Conservation (phyloP, 2,329 filamentous ascomycete genomes). For the Aspergillus sergii region DNA sequence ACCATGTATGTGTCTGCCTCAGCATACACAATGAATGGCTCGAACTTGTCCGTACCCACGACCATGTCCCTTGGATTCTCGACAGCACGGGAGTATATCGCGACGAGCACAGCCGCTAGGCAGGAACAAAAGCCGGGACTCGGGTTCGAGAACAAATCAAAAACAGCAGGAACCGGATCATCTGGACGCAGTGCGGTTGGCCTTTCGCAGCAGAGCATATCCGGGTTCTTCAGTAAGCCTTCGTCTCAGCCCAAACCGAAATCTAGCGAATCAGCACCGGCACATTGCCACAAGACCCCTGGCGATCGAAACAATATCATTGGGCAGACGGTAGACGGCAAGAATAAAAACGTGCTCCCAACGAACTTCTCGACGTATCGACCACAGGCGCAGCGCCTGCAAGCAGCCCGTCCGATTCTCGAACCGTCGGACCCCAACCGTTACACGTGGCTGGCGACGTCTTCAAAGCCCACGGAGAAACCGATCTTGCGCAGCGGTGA, state of each 20-base stretch:
- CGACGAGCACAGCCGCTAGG: slow-evolving; percentile 30
- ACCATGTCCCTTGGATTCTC: slow-evolving; percentile 60
- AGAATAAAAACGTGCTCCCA: slow-evolving; percentile 20
- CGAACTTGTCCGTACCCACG: slow-evolving; percentile 42
- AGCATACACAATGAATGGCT: slow-evolving; percentile 64
- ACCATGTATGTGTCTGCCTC: slow-evolving; percentile 45
- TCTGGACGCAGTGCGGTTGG: slow-evolving; percentile 41
- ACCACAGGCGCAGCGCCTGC: slow-evolving; percentile 33
- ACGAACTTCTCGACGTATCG: slow-evolving; percentile 30
- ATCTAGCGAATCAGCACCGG: slow-evolving; percentile 14
- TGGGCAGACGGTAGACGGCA: slow-evolving; percentile 8
- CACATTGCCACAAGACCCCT: slow-evolving; percentile 15
- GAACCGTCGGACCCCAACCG: slow-evolving; percentile 33
- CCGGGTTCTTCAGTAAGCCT: slow-evolving; percentile 51
- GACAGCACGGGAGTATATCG: slow-evolving; percentile 60
- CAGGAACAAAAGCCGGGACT: slow-evolving; percentile 11
- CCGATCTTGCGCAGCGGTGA: slow-evolving; percentile 14
- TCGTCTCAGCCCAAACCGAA: slow-evolving; percentile 22
- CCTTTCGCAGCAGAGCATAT: slow-evolving; percentile 55
- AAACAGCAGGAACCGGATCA: slow-evolving; percentile 29
- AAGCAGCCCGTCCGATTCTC: slow-evolving; percentile 35
- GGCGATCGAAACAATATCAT: slow-evolving; percentile 13
- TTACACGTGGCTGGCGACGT: slow-evolving; percentile 39
- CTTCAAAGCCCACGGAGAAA: slow-evolving; percentile 27
- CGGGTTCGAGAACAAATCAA: slow-evolving; percentile 34